Conservation (phyloP, 2,329 filamentous ascomycete genomes). For the Cercospora sesami region DNA sequence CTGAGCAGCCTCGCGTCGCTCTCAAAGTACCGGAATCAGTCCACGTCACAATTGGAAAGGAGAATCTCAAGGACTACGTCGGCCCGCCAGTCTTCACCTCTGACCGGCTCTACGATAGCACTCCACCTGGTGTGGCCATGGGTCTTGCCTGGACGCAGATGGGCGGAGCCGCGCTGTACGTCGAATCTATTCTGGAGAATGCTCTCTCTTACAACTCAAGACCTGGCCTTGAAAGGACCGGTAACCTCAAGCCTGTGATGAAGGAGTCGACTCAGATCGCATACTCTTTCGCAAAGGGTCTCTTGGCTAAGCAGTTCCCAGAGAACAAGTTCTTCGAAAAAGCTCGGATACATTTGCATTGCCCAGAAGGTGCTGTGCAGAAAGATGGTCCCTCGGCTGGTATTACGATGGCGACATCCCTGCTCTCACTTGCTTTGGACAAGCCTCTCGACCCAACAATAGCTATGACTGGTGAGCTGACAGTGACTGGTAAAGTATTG, state of each 20-base stretch:
- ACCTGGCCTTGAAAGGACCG: conserved; percentile 83
- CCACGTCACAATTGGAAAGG: conserved; percentile 80
- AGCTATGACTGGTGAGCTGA: conserved; percentile 97
- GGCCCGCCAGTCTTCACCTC: conserved; percentile 94
- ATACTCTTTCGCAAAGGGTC: conserved; percentile 90
- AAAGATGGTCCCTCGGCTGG: conserved; percentile 82
- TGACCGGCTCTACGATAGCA: conserved; percentile 90
- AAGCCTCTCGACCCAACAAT: conserved; percentile 77
- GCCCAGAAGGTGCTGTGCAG: conserved; percentile 90
- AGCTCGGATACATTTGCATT: conserved; percentile 91
- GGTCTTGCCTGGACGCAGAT: conserved; percentile 97
- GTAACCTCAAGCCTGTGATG: conserved; percentile 95
- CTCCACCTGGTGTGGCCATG: conserved; percentile 94
- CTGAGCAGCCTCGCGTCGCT: conserved; percentile 68
- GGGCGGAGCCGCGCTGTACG: conserved; percentile 93
- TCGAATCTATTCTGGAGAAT: conserved; percentile 91
- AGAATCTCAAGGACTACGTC: conserved; percentile 94
- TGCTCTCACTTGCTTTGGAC: conserved; percentile 82
- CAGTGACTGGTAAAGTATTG: conserved; percentile 93
- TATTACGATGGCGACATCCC: conserved; percentile 95
- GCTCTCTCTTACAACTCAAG: conserved; percentile 71
- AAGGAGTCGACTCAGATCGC: conserved; percentile 95
- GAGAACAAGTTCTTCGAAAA: conserved; percentile 96
- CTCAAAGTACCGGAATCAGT: conserved; percentile 84
- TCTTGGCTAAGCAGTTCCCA: conserved; percentile 80